Percentiles rank a stretch among this genome's conserved stretches.
phyloP scores from a whole-genome alignment of 192 early-diverging fungal species.

The Podila verticillata region DNA sequence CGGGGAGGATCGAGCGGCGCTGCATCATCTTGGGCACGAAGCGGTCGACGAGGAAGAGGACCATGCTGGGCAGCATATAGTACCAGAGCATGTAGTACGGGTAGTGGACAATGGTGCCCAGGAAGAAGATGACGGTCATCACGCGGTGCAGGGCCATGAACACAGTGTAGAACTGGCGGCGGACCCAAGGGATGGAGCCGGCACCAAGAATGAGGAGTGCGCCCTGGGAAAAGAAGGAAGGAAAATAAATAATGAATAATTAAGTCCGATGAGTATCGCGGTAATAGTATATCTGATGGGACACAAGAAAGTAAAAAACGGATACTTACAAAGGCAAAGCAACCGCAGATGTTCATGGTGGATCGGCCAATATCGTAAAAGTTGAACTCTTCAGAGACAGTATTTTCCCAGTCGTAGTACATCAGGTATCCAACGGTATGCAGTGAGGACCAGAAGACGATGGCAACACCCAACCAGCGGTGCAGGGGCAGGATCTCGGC shows the following conservation, averaged over 20 bases:
- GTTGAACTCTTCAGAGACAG: constrained; percentile 18
- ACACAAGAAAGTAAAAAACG: not conserved
- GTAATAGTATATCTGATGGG: not conserved
- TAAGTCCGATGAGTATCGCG: not conserved
- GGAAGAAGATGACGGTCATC: constrained; percentile 39
- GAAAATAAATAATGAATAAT: not conserved
- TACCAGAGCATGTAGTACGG: constrained; percentile 46
- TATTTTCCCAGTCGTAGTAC: constrained; percentile 16
- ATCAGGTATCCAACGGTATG: constrained; percentile 39
- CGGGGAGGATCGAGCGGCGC: constrained; percentile 14
- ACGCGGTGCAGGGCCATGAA: constrained; percentile 40
- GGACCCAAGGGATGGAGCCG: constrained; percentile 39
- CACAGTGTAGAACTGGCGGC: constrained; percentile 22
- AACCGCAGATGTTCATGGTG: constrained; percentile 42
- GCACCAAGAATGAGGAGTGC: constrained; percentile 23
- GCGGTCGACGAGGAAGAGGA: constrained; percentile 39
- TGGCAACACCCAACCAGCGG: constrained; percentile 45
- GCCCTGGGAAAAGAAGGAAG: not conserved
- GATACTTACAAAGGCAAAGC: constrained; percentile 28
- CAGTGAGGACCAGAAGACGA: constrained; percentile 35
- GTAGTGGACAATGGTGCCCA: constrained; percentile 37
- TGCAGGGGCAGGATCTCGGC: constrained; percentile 41
- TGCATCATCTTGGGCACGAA: constrained; percentile 49
- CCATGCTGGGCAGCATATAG: constrained; percentile 32
- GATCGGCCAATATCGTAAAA: constrained; percentile 33